Percentiles rank a stretch among this genome's conserved stretches.
Conservation (phyloP, 2,329 filamentous ascomycete genomes). For the Exserohilum rostratum region DNA sequence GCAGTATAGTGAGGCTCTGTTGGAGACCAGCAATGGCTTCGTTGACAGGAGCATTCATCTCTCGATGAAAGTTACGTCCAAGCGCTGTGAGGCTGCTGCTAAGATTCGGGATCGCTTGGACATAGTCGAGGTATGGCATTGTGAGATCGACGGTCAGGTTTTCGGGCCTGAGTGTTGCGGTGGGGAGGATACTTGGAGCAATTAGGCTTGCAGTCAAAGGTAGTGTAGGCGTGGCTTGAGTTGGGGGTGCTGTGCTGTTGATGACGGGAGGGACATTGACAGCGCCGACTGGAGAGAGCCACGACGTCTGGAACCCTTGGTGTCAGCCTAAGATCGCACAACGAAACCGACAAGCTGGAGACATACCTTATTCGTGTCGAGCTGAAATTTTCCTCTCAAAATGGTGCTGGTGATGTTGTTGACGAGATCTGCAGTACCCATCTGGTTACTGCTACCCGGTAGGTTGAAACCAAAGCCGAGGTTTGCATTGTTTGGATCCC, state of each 20-base stretch:
- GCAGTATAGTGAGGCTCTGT: constrained; percentile 38
- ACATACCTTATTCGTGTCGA: constrained; percentile 40
- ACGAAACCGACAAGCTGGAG: neutral
- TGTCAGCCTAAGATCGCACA: constrained; percentile 1
- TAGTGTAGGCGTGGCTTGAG: constrained; percentile 18
- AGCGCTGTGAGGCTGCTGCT: constrained; percentile 37
- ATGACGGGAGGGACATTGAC: constrained; percentile 8
- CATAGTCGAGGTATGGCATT: constrained; percentile 38
- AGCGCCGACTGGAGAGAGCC: constrained; percentile 18
- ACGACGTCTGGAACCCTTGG: constrained; percentile 17
- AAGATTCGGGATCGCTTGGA: constrained; percentile 36
- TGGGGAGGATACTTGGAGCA: constrained; percentile 18
- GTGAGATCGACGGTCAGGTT: constrained; percentile 28
- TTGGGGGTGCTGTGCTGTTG: constrained; percentile 15
- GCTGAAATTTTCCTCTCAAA: constrained; percentile 37
- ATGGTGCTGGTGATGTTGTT: constrained; percentile 43
- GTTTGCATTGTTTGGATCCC: constrained; percentile 34
- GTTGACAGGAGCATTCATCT: constrained; percentile 45
- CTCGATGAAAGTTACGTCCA: constrained; percentile 45
- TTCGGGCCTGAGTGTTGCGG: constrained; percentile 16
- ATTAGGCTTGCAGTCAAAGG: constrained; percentile 24
- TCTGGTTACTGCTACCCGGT: constrained; percentile 16
- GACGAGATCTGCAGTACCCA: constrained; percentile 42
- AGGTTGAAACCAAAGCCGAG: constrained; percentile 34
- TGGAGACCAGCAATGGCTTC: constrained; percentile 40